phyloP scores from a whole-genome alignment of 2,329 filamentous ascomycete species.

The Scopulariopsis brevicaulis region DNA sequence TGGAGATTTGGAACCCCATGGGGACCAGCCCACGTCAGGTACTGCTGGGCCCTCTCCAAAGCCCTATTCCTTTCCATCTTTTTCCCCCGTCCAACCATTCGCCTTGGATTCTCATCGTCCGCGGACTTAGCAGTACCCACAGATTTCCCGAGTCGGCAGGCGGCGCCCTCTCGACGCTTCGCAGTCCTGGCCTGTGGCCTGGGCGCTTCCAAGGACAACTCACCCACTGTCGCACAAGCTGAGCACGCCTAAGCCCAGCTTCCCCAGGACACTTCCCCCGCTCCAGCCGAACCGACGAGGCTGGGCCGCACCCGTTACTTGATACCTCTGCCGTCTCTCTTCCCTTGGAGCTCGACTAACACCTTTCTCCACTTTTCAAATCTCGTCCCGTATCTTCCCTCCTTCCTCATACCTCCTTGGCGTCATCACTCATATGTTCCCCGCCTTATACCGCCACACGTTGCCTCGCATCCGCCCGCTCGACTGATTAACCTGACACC shows the following conservation, averaged over 20 bases:
- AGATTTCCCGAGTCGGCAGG: background rate
- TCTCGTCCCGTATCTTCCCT: background rate
- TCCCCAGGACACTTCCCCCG: background rate
- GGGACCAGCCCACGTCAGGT: background rate
- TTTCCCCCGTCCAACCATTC: background rate
- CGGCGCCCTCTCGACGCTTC: background rate
- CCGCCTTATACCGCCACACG: background rate
- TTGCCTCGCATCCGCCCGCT: background rate
- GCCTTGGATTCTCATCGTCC: too few relatives aligned
- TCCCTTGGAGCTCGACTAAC: background rate
- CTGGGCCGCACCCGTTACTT: background rate
- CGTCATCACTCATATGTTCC: background rate
- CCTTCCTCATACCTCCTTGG: background rate
- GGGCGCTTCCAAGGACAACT: background rate
- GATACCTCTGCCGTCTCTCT: background rate
- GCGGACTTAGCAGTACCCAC: too few relatives aligned
- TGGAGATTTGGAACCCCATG: slow-evolving; percentile 5
- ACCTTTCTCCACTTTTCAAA: background rate
- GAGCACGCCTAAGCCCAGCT: background rate
- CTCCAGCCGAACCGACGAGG: background rate
- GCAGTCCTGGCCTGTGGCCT: background rate
- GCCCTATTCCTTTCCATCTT: background rate
- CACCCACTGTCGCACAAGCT: background rate
- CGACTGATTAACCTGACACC: background rate
- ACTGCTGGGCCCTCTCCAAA: background rate